A percentile compares a stretch with the other conserved stretches of the same genome.
phyloP scores from a whole-genome alignment of 805 yeast genomes.

The Kodamaea kaohsiungensis region DNA sequence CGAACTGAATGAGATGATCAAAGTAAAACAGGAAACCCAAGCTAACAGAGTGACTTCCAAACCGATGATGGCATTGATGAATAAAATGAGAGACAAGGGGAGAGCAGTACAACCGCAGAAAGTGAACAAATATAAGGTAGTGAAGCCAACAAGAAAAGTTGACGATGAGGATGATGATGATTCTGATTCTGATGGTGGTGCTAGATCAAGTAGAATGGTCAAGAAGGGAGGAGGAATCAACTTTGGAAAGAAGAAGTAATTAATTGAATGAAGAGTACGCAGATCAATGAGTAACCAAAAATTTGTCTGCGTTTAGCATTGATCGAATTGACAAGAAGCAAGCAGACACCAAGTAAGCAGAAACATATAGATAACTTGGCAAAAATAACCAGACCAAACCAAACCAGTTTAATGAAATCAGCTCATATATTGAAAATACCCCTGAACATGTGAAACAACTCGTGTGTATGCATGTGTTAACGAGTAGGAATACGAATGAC shows the following conservation, averaged over 20 bases:
- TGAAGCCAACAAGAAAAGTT: background rate
- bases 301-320: too few relatives aligned
- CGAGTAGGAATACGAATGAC: too few relatives aligned
- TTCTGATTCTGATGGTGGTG: slow-evolving; percentile 7
- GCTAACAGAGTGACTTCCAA: slow-evolving; percentile 20
- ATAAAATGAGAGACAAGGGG: slow-evolving; percentile 31
- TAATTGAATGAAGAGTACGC: background rate
- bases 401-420: background rate
- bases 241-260: slow-evolving; percentile 14
- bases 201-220: slow-evolving; percentile 1
- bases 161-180: slow-evolving; percentile 4
- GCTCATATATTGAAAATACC: background rate
- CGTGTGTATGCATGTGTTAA: background rate
- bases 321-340: too few relatives aligned
- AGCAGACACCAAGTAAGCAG: too few relatives aligned
- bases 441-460: background rate
- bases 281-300: too few relatives aligned
- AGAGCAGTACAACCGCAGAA: slow-evolving; percentile 12
- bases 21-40: slow-evolving; percentile 7
- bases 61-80: slow-evolving; percentile 41
- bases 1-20: slow-evolving; percentile 6
- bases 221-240: slow-evolving; percentile 8
- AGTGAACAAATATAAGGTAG: background rate
- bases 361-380: background rate
- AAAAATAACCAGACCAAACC: too few relatives aligned